A percentile compares a stretch with the other conserved stretches of the same genome.
These are phyloP conservation scores for Penicillium mononematosum DNA, from an alignment of 495 filamentous ascomycete species.

Conservation along the genomic window DNA sequence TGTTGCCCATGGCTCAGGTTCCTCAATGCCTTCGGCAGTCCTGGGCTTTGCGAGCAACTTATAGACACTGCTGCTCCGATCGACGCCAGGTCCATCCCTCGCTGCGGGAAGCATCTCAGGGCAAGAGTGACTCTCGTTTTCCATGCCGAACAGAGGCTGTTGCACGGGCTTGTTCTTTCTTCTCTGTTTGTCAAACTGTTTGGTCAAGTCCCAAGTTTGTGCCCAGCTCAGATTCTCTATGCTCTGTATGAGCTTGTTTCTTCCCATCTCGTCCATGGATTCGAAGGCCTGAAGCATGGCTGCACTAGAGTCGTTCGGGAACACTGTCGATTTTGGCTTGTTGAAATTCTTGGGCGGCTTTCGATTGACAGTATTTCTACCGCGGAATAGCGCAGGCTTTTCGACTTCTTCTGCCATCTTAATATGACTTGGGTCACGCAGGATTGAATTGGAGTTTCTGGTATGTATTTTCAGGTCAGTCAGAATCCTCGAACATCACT, in stretches of 20 bases:
- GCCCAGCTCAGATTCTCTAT: not conserved
- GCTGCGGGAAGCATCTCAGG: conserved; percentile 7
- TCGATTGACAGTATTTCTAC: not conserved
- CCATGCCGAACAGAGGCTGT: not conserved
- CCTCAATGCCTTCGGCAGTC: not conserved
- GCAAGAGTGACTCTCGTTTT: conserved; percentile 4
- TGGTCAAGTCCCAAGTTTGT: not conserved
- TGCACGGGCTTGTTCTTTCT: not conserved
- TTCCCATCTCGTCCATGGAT: not conserved
- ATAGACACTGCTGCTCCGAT: conserved; percentile 18
- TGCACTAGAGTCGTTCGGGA: not conserved
- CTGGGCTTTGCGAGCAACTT: conserved; percentile 1
- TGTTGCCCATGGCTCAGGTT: not conserved
- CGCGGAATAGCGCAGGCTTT: not conserved
- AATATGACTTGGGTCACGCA: not conserved
- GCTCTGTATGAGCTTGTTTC: not conserved
- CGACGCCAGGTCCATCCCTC: conserved; percentile 2
- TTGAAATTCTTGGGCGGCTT: not conserved
- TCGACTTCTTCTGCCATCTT: not conserved
- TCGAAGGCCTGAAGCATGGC: not conserved
- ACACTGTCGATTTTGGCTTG: not conserved
- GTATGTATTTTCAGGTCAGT: not conserved
- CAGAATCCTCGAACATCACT: not conserved
- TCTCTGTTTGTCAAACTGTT: not conserved
- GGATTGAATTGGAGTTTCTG: not conserved